Conservation (phyloP, 2,329 filamentous ascomycete genomes). For the Ilyonectria robusta region DNA sequence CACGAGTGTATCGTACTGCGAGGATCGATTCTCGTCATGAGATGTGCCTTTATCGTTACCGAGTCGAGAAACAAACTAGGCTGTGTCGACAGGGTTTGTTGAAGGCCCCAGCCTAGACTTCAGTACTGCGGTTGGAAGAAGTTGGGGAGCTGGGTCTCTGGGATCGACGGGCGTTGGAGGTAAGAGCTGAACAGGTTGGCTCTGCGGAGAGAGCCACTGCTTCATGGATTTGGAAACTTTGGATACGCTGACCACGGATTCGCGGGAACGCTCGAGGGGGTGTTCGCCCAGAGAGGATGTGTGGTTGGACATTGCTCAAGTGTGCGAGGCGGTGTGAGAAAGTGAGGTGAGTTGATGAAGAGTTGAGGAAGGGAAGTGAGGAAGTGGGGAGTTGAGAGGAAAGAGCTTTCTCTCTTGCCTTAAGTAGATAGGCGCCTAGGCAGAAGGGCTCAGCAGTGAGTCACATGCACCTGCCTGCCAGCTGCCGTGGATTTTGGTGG, state of each 20-base stretch:
- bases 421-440: no score
- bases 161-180: neutral
- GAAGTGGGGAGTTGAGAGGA: no score
- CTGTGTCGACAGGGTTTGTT: neutral
- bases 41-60: neutral
- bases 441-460: no score
- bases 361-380: no score
- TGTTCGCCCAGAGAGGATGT: neutral
- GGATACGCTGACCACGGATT: neutral
- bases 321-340: no score
- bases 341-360: no score
- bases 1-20: neutral
- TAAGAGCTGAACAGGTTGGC: neutral
- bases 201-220: neutral
- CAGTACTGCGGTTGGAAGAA: neutral
- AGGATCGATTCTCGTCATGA: neutral
- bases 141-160: neutral
- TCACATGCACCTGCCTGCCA: no score
- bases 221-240: conserved; percentile 1
- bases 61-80: neutral
- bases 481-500: no score
- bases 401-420: no score
- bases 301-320: neutral
- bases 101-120: neutral
- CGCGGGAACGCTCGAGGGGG: neutral